Percentiles rank a stretch among this genome's conserved stretches.
phyloP scores from a whole-genome alignment of 257 asterid genomes.

The Galeopsis tetrahit region DNA sequence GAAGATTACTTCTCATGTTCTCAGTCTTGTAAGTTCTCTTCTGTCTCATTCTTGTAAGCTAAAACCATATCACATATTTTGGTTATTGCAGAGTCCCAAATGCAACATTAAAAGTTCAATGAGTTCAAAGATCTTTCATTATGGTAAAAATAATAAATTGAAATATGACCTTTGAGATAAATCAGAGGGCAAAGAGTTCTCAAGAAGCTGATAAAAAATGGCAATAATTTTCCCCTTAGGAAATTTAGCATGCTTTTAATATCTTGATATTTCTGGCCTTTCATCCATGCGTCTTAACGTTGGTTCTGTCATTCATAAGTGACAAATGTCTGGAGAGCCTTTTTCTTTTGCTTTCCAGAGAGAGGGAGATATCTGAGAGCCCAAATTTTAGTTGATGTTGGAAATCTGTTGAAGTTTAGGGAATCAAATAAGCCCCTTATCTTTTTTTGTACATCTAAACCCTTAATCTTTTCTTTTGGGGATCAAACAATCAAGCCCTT shows the following conservation, averaged over 20 bases:
- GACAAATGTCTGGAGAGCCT: too few species aligned
- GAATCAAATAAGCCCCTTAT: too few species aligned
- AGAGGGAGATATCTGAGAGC: too few species aligned
- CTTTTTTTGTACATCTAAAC: too few species aligned
- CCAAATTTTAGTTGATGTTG: background rate
- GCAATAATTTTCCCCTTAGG: background rate
- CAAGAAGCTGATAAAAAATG: slow-evolving; percentile 11
- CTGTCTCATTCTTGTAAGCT: slow-evolving; percentile 82
- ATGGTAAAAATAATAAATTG: background rate
- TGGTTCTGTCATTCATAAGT: too few species aligned
- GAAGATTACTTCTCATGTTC: slow-evolving; percentile 87
- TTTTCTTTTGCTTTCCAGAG: too few species aligned
- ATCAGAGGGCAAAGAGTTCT: background rate
- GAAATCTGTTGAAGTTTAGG: background rate
- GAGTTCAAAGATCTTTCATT: background rate
- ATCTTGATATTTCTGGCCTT: background rate
- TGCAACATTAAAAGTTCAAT: slow-evolving; percentile 24
- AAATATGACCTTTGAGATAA: slow-evolving; percentile 25
- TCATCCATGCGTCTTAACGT: background rate
- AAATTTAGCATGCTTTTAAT: background rate
- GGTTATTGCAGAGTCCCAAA: slow-evolving; percentile 22
- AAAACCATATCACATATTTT: slow-evolving; percentile 31
- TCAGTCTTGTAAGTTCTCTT: slow-evolving; percentile 78
- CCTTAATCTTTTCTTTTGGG: too few species aligned
- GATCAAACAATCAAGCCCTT: too few species aligned